Evolutionary conservation across 2,329 filamentous ascomycete genomes (phyloP), one percentile per base, ranked within the genome.

Genomic region (Penicillium psychrosexuale): DNA sequence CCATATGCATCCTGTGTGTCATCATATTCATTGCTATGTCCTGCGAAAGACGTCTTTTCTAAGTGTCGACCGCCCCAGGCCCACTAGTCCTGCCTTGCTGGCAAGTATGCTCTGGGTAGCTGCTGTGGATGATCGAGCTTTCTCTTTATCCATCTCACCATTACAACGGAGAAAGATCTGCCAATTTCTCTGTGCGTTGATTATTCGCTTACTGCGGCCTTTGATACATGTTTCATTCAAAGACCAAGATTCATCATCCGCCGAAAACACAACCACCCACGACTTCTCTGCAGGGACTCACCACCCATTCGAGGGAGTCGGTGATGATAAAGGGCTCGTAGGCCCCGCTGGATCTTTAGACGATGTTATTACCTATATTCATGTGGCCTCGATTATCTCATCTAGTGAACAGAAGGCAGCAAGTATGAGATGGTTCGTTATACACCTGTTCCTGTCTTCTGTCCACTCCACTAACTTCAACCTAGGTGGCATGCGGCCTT

Each of bases 31-130:
- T 44, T 91, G 90, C 43, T 95, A 92, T 67, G 85, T 96, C 54
- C 91, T 96, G 74, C 85, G 92, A 60, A 96, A 94, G 71, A 83
- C 86, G 58, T 93, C 92, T 0, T 91, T 97, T 70, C 78, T 97
- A 37, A 88, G 92, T 66, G 84, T 84, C n/a, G 88, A 85, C 54
- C 88, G 85, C 62, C 91, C 92, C 28, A 83, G 92, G 56, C 81
- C 82, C 53, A 96, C 91, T 69, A 93, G 89, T 65, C 91, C 92
- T 39, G 91, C 91, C 3, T 78, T 97, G 43, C 80, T 97, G 27
- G 90, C 92, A 36, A 96, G 91, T 74, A 96, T 97, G 84, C 82
- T 97, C n/a, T 97, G 91, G 91, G 89, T 96, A 44, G 90, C 91
- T 30, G 91, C 91, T n/a, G 87, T 96, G 71, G 96, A 91, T 17